Conservation (phyloP, 129 eudicot genomes). For the Centrapalus pauciflorus region DNA sequence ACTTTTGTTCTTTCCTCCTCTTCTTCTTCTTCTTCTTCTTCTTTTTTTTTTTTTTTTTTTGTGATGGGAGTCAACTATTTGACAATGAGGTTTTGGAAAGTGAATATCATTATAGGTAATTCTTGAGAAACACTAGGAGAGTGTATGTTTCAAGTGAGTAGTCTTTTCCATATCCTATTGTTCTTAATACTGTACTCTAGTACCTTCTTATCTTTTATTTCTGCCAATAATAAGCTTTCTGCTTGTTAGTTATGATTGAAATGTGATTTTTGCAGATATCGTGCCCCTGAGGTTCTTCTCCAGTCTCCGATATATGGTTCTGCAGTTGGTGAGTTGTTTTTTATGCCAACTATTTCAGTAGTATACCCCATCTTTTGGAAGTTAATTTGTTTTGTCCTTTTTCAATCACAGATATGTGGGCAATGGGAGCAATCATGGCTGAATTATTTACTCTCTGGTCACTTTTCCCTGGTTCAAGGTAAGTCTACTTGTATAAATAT, state of each 20-base stretch:
- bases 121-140: too few relatives aligned
- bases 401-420: conserved; percentile 91
- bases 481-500: background rate
- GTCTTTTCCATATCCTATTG: background rate
- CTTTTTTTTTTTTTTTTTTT: too few relatives aligned
- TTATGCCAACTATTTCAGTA: background rate
- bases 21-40: too few relatives aligned
- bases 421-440: conserved; percentile 98
- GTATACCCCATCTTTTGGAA: background rate
- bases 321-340: conserved; percentile 82
- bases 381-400: background rate
- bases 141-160: conserved; percentile 91
- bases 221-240: background rate
- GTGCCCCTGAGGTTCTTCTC: conserved; percentile 98
- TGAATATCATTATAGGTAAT: too few relatives aligned
- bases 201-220: background rate
- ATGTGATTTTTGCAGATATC: conserved; percentile 59
- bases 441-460: conserved; percentile 83
- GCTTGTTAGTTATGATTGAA: background rate
- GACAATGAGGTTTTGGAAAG: too few relatives aligned
- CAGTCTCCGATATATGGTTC: conserved; percentile 86
- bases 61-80: too few relatives aligned
- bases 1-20: too few relatives aligned
- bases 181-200: background rate
- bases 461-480: conserved; percentile 97